Base-by-base conservation (phyloP, 2,329 filamentous ascomycete species). In the Ascochyta rabiei region DNA sequence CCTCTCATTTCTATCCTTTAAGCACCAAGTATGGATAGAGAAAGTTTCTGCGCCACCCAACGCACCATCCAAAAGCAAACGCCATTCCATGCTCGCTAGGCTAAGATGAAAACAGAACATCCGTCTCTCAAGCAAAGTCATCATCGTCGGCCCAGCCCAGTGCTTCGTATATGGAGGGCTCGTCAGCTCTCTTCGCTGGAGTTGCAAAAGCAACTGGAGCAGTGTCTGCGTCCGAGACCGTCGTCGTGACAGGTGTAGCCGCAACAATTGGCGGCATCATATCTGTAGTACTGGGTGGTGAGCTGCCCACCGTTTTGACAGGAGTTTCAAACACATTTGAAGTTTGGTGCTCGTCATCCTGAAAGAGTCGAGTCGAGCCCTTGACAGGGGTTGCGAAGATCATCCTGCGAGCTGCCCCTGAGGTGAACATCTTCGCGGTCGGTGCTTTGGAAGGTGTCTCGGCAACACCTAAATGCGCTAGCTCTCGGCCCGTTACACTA, bases 101-200 rank as follows among this genome's bases (percentile, higher is more conserved):
- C 74, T 40, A 40, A 73, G 53, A 51, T 61, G 49, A 56, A 47
- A 41, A 49, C 53, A 42, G 50, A 47, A 56, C 12, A 40, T 53
- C 40, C 38, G 23, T 35, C 33, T 44, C 56, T 57, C 64, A 54
- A 42, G 43, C 40, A 68, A 56, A 42, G 31, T 70, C 68, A 33
- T 73, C 66, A 56, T 79, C 75, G 57, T 80, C 77, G 62, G 80
- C 74, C 79, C 79, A 81, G 23, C 79, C 79, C 47, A 81, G 57
- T 10, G 70, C 71, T 45, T 76, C 75, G 54, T 79, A 80, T 42
- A 80, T 76, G 19, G 63, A 68, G 15, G 56, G 38, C 47, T 68
- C 71, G 26, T 46, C 51, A 23, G 55, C 55, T 3, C 52, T 46
- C 15, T 61, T 61, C 10, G 43, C 51, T 13, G 49, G 48, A 8